Evolutionary conservation across 768 basidiomycete genomes (phyloP).

Genomic region (Boletus barrowsii): DNA sequence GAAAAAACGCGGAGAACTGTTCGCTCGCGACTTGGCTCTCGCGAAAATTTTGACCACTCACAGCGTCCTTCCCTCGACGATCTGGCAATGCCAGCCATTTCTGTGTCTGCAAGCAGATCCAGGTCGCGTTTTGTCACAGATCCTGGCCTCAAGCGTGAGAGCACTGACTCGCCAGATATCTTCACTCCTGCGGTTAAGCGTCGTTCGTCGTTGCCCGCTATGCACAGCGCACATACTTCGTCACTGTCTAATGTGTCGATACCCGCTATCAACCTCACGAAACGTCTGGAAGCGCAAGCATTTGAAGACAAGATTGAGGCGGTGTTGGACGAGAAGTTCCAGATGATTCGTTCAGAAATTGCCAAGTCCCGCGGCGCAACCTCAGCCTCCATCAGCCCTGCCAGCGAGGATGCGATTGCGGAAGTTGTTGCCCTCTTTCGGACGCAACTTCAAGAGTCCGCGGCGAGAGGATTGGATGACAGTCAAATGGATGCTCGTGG

Average conservation of each 20-base stretch:
- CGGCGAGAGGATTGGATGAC: constrained; percentile 54
- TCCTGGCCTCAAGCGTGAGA: constrained; percentile 41
- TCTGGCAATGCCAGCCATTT: constrained; percentile 61
- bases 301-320: constrained; percentile 59
- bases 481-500: constrained; percentile 69
- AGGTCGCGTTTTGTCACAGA: constrained; percentile 57
- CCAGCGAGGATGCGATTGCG: constrained; percentile 59
- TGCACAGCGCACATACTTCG: constrained; percentile 45
- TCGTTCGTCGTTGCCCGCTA: constrained; percentile 56
- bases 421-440: constrained; percentile 70
- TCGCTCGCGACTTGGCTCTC: constrained; percentile 73
- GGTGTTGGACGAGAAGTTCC: constrained; percentile 70
- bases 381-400: constrained; percentile 35
- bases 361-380: constrained; percentile 22
- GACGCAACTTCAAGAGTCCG: constrained; percentile 62
- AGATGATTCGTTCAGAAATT: constrained; percentile 44
- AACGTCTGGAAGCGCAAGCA: constrained; percentile 56
- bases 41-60: constrained; percentile 68
- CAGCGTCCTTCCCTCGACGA: constrained; percentile 77
- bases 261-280: constrained; percentile 50
- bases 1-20: constrained; percentile 68
- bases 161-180: constrained; percentile 36
- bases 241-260: constrained; percentile 44
- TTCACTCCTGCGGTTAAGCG: constrained; percentile 46
- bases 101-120: constrained; percentile 56